phyloP scores from a whole-genome alignment of 2,329 filamentous ascomycete genomes.

The Phialophora tarda region DNA sequence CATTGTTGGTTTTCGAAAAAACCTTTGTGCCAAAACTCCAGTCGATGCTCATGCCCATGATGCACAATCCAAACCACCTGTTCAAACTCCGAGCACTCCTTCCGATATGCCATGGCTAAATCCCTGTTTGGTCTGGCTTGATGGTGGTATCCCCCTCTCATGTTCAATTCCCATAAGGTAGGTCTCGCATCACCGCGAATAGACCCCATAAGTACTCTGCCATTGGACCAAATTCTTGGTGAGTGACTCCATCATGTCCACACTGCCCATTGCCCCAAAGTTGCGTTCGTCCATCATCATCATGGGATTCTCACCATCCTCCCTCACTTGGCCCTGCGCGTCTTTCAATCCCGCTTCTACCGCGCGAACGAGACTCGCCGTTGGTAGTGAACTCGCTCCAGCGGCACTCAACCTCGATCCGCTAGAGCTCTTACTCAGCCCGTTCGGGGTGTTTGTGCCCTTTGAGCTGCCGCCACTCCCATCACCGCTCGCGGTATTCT shows the following conservation, averaged over 20 bases:
- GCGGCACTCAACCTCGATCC: not conserved
- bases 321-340: slow-evolving; percentile 38
- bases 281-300: slow-evolving; percentile 50
- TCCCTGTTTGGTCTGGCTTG: not conserved
- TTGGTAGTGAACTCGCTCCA: slow-evolving; percentile 21
- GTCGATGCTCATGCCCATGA: not conserved
- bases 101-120: not conserved
- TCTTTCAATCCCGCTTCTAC: slow-evolving; percentile 47
- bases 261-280: slow-evolving; percentile 76
- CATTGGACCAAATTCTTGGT: slow-evolving; percentile 81
- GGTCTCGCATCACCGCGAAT: slow-evolving; percentile 37
- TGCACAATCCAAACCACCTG: not conserved
- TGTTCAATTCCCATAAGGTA: not conserved
- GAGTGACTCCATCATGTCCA: slow-evolving; percentile 90
- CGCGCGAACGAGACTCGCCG: slow-evolving; percentile 44
- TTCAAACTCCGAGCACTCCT: not conserved
- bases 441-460: slow-evolving; percentile 40
- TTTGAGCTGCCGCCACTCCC: slow-evolving; percentile 44
- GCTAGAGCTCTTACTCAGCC: slow-evolving; percentile 27
- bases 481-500: slow-evolving; percentile 42
- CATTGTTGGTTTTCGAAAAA: not conserved
- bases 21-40: not conserved
- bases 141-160: slow-evolving; percentile 10
- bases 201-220: slow-evolving; percentile 73
- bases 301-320: slow-evolving; percentile 8